Evolutionary conservation across 345 rosid genomes (phyloP).

Genomic region (Gossypium turneri): DNA sequence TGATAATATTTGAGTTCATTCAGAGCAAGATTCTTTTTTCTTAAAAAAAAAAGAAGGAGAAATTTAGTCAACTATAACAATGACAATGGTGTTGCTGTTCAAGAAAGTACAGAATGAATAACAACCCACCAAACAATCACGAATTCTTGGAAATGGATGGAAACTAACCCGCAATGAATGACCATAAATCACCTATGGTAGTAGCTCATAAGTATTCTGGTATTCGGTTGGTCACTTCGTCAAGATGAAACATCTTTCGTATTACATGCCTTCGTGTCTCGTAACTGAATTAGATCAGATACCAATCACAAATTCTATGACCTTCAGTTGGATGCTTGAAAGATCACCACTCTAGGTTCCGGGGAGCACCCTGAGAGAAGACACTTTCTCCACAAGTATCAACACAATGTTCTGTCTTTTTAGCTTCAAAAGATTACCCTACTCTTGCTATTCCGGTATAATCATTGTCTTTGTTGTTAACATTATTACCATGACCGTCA

Average conservation of each 20-base stretch:
- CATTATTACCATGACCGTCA: neutral
- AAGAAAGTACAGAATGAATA: slow-evolving; percentile 15
- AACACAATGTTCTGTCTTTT: slow-evolving; percentile 15
- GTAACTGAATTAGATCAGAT: neutral
- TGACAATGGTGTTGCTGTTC: neutral
- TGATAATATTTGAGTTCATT: neutral
- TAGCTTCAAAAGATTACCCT: neutral
- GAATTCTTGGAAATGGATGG: slow-evolving; percentile 1
- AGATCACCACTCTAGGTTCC: slow-evolving; percentile 6
- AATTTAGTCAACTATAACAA: slow-evolving; percentile 1
- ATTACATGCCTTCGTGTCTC: neutral
- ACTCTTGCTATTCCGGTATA: slow-evolving; percentile 19
- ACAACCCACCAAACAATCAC: neutral
- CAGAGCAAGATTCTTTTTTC: neutral
- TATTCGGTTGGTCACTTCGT: neutral
- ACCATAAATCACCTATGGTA: neutral
- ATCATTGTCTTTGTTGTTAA: slow-evolving; percentile 11
- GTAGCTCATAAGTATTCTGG: neutral
- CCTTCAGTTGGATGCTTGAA: slow-evolving; percentile 2
- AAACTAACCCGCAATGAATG: slow-evolving; percentile 2
- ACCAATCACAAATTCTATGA: neutral
- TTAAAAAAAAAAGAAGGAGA: neutral
- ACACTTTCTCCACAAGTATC: neutral
- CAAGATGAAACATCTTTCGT: slow-evolving; percentile 7
- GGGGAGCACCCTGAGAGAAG: neutral